Evolutionary conservation across 495 filamentous ascomycete species (phyloP).

Genomic region (Parachaetomium inaequale): DNA sequence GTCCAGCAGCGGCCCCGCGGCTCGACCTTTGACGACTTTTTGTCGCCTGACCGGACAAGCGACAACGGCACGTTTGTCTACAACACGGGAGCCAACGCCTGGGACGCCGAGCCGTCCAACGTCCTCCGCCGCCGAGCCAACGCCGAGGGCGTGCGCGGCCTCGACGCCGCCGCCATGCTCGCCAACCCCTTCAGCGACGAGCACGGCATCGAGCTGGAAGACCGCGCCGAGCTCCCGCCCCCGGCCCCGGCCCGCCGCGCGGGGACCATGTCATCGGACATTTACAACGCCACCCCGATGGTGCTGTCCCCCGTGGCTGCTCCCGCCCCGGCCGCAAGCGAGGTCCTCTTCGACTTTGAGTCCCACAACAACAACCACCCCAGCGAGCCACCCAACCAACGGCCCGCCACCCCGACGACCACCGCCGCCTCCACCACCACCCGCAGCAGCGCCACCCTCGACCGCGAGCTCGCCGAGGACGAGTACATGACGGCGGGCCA

Average conservation of each 20-base stretch:
- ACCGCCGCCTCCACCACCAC: constrained; percentile 16
- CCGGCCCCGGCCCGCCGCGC: too few species aligned
- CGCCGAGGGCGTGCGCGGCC: constrained; percentile 45
- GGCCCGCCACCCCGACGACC: constrained; percentile 3
- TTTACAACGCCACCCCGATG: constrained; percentile 50
- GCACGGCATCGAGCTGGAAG: constrained; percentile 48
- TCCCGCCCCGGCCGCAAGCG: constrained; percentile 16
- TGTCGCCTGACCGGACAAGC: constrained; percentile 40
- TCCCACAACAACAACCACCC: constrained; percentile 8
- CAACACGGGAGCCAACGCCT: constrained; percentile 44
- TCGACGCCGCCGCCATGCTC: constrained; percentile 50
- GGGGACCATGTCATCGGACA: constrained; percentile 48
- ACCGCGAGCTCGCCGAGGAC: constrained; percentile 37
- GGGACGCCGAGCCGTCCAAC: constrained; percentile 35
- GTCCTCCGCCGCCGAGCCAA: constrained; percentile 45
- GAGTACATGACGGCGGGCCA: constrained; percentile 49
- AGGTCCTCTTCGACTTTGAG: constrained; percentile 36
- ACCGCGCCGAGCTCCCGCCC: constrained; percentile 34
- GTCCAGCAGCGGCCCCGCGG: constrained; percentile 23
- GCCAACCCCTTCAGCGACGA: constrained; percentile 61
- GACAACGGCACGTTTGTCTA: constrained; percentile 50
- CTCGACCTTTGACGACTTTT: constrained; percentile 54
- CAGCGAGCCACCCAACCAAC: background rate
- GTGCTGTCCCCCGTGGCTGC: constrained; percentile 22
- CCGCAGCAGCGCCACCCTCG: constrained; percentile 25